Evolutionary conservation across 108 stramenopile species (phyloP).

Genomic region (Cyclotella atomus): DNA sequence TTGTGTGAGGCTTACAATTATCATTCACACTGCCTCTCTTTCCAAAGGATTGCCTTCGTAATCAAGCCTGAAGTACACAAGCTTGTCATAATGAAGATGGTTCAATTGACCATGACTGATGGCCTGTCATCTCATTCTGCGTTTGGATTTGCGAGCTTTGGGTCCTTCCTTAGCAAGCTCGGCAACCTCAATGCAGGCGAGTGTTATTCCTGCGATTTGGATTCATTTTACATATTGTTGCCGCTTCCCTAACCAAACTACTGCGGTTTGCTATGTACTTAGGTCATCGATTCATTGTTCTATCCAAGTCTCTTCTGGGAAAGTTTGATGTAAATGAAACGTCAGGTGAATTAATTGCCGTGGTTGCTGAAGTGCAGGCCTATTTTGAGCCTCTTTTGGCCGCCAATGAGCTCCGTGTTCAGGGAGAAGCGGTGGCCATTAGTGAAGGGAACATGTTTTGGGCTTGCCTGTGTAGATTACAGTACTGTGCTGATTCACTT

Average conservation of each 20-base stretch:
- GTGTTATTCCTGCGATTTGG: too few relatives aligned
- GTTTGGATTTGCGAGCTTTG: constrained; percentile 17
- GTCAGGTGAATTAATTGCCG: not conserved
- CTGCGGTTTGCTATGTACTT: too few relatives aligned
- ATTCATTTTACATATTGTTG: too few relatives aligned
- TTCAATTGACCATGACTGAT: constrained; percentile 9
- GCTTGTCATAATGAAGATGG: not conserved
- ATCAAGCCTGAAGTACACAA: not conserved
- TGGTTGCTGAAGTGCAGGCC: not conserved
- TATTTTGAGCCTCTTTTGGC: constrained; percentile 8
- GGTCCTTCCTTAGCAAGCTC: not conserved
- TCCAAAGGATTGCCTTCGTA: not conserved
- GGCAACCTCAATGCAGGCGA: too few relatives aligned
- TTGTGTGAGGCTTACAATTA: too few relatives aligned
- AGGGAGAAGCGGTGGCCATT: not conserved
- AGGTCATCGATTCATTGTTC: constrained; percentile 1
- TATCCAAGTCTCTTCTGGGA: constrained; percentile 15
- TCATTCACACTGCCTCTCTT: too few relatives aligned
- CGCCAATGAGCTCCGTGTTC: not conserved
- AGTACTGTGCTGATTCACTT: too few relatives aligned
- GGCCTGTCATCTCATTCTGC: not conserved
- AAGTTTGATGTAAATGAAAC: not conserved
- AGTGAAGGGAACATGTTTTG: too few relatives aligned
- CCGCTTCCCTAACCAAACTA: too few relatives aligned
- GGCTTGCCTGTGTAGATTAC: too few relatives aligned